phyloP scores from a whole-genome alignment of 352 stramenopile genomes.

The Phytophthora ohioensis region DNA sequence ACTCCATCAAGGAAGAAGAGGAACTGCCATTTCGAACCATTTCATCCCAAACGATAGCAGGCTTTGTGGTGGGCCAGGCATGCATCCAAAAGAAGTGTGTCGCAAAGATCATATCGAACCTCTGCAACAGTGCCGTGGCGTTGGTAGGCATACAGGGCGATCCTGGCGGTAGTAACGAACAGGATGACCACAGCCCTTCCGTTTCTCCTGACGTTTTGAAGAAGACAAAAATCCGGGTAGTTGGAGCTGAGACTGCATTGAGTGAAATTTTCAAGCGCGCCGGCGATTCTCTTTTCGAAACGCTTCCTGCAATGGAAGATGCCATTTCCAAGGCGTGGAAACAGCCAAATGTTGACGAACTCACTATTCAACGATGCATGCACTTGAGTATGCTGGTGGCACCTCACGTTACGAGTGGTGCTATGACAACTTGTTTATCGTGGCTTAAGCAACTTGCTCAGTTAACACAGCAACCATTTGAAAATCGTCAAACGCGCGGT shows the following conservation, averaged over 20 bases:
- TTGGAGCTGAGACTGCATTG: slow-evolving; percentile 55
- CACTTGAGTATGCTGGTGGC: slow-evolving; percentile 57
- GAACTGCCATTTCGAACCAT: slow-evolving; percentile 54
- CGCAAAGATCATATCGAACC: slow-evolving; percentile 79
- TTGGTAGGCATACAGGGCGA: slow-evolving; percentile 40
- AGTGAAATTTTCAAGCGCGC: slow-evolving; percentile 47
- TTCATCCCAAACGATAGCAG: slow-evolving; percentile 57
- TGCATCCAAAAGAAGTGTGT: slow-evolving; percentile 74
- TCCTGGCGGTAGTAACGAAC: slow-evolving; percentile 1
- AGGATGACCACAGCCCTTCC: not conserved
- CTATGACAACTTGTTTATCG: slow-evolving; percentile 43
- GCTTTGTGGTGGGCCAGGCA: slow-evolving; percentile 66
- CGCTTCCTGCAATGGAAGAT: slow-evolving; percentile 46
- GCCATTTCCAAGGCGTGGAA: slow-evolving; percentile 52
- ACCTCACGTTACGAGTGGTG: slow-evolving; percentile 38
- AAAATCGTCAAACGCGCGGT: slow-evolving; percentile 36
- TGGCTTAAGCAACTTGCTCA: slow-evolving; percentile 54
- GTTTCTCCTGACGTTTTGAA: slow-evolving; percentile 37
- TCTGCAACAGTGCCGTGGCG: slow-evolving; percentile 71
- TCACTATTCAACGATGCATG: slow-evolving; percentile 58
- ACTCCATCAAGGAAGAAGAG: slow-evolving; percentile 74
- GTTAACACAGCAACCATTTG: slow-evolving; percentile 39
- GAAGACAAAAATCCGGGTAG: slow-evolving; percentile 48
- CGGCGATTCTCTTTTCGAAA: slow-evolving; percentile 45
- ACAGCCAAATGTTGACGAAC: slow-evolving; percentile 26